Evolutionary conservation across 148 eudicot species (phyloP).

Genomic region (Mesembryanthemum crystallinum): DNA sequence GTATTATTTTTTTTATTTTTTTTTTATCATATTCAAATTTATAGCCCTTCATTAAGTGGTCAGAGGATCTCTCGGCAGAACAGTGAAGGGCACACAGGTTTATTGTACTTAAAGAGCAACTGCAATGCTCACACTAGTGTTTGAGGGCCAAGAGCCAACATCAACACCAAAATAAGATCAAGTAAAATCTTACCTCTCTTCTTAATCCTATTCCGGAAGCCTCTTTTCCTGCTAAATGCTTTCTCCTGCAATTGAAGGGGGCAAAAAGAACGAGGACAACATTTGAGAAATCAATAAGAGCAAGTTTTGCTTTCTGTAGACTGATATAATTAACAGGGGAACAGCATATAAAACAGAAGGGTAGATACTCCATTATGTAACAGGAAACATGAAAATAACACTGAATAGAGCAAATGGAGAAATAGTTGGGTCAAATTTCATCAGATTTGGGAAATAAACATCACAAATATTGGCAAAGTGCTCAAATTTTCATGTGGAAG

Average conservation of each 20-base stretch:
- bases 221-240: constrained; percentile 95
- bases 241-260: constrained; percentile 58
- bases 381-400: background rate
- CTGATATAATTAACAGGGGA: background rate
- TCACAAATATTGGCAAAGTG: background rate
- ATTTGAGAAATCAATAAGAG: background rate
- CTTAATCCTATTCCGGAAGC: constrained; percentile 86
- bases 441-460: background rate
- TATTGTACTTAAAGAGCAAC: background rate
- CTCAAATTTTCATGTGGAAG: background rate
- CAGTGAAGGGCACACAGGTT: background rate
- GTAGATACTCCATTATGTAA: background rate
- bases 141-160: background rate
- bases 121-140: background rate
- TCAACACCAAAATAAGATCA: background rate
- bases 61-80: background rate
- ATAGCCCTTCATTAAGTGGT: background rate
- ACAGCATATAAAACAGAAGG: background rate
- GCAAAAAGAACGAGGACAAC: background rate
- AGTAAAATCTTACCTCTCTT: constrained; percentile 53
- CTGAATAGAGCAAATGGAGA: background rate
- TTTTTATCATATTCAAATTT: no score
- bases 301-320: background rate
- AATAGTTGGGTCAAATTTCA: background rate
- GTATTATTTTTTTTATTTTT: background rate